Base-by-base conservation (phyloP, 345 rosid genomes). In the Corchorus capsularis region DNA sequence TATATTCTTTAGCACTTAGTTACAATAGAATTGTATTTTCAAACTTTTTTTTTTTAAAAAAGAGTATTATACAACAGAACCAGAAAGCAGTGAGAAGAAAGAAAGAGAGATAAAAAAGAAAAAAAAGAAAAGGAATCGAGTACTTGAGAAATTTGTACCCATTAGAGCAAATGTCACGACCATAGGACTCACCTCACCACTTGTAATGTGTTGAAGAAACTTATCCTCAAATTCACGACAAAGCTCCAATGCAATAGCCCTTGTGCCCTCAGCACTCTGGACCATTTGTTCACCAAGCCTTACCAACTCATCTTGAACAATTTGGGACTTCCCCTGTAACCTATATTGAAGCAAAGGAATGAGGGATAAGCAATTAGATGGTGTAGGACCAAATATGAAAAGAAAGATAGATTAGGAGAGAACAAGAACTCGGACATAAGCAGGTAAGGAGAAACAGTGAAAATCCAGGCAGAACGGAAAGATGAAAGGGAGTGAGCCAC, bases 191-290 rank as follows among this genome's bases (percentile, higher is more conserved):
- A 95, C 99, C 82, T 93, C 99, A 76, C 99, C 98, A 79, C 91
- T 84, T 56, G 92, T 84, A 64, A 94, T 87, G 79, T 94, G 98
- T 74, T 68, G 92, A 70, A 94, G 93, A 87, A 94, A 94, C 82
- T 84, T 91, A 83, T 94, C 98, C 82, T 94, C 98, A 83, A 93
- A 94, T 78, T 94, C 98, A 82, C 97, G 99, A 75, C 99, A 95
- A 46, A 95, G 96, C 81, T 93, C 97, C 86, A 95, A 86, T 66
- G 98, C 99, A 63, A 95, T 54, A 63, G 97, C 94, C 83, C 94
- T 90, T 71, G 99, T 95, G 47, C 98, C 98, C 85, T 93, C 99
- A 72, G 96, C 81, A 88, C 94, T 93, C 52, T 70, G 74, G 78
- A 95, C 99, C 92, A 93, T 87, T 77, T 86, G 93, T 79, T 91